Base-by-base conservation (phyloP, 192 early-diverging fungal species). In the Neocallimastix lanati region DNA sequence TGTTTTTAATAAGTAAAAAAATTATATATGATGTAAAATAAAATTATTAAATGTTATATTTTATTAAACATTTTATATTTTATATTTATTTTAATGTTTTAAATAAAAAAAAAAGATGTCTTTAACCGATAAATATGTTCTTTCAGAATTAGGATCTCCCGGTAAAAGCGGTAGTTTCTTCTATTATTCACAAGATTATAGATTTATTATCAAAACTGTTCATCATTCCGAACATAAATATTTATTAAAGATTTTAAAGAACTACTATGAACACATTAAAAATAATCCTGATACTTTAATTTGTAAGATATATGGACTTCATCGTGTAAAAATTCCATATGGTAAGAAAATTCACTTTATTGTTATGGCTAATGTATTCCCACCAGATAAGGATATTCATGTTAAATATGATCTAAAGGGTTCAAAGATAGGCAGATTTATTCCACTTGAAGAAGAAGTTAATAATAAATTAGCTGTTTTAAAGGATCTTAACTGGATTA, bases 161-260 rank as follows among this genome's bases (percentile, higher is more conserved):
- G 98, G 98, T 37, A 98, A 98, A 84, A 94, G 92, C 80, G 96
- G 96, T 28, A 93, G 91, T 79, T 98, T 98, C 86, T 98, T 99
- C 83, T 99, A 97, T 87, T 99, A 94, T 86, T 96, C 96, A 33
- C 91, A 94, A 79, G 98, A 99, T 88, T 97, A 96, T 85, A 91
- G 96, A 16, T 98, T 95, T 85, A 99, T 99, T 82, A 99, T 99
- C 89, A 99, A 99, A 82, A 98, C 97, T 2, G 95, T 98, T 80
- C 94, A 96, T 84, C 92, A 92, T 81, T 88, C 92, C 12, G 97
- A 99, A 82, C 96, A 99, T 86, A 94, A 95, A 85, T 96, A 96
- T 82, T 90, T 98, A 89, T 88, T 92, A 35, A 89, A 91, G 80
- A 92, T 97, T 76, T 86, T 99, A 80, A 90, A 89, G 77, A 83